These are phyloP conservation scores for Cornus controversa DNA, from an alignment of 148 eudicot genomes.

Conservation along the genomic window DNA sequence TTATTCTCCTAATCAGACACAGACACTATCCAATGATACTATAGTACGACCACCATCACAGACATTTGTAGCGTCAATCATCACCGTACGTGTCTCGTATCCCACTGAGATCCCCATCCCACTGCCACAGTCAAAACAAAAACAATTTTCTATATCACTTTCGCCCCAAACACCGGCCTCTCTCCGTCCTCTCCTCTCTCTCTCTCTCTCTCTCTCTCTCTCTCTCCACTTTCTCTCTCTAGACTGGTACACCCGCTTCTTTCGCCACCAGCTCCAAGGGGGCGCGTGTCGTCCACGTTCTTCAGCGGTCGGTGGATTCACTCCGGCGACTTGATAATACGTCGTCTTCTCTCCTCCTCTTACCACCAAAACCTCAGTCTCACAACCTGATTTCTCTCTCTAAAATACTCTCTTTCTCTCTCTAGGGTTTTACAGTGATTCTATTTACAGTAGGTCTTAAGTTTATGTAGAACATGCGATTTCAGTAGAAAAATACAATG, in stretches of 20 bases:
- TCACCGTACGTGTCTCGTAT: neutral
- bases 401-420: neutral
- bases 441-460: too few species aligned
- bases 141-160: neutral
- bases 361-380: neutral
- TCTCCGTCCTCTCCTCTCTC: neutral
- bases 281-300: constrained; percentile 13
- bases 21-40: neutral
- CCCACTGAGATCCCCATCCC: neutral
- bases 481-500: constrained; percentile 23
- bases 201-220: too few species aligned
- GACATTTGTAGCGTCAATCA: neutral
- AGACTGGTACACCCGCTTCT: neutral
- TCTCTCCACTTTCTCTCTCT: neutral
- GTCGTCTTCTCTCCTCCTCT: neutral
- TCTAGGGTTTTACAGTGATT: neutral
- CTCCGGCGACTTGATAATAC: neutral
- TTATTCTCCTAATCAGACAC: neutral
- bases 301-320: constrained; percentile 11
- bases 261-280: constrained; percentile 2
- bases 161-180: neutral
- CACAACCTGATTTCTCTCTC: neutral
- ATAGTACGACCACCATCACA: neutral
- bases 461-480: neutral
- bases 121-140: neutral